Conservation (phyloP, 345 rosid genomes). For the Laguncularia racemosa region DNA sequence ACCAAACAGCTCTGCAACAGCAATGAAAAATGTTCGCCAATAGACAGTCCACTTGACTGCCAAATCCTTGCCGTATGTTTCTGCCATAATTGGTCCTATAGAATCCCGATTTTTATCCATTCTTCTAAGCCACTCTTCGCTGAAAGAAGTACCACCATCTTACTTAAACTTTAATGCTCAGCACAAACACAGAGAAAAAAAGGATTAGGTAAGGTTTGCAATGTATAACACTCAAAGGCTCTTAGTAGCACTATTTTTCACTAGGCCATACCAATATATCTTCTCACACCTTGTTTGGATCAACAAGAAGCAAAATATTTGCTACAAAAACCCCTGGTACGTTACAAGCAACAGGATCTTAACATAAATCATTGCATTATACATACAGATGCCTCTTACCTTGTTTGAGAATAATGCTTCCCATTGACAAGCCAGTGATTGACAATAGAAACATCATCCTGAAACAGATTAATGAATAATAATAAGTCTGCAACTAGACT, state of each 20-base stretch:
- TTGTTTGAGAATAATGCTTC: constrained; percentile 76
- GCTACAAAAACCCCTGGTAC: too few relatives aligned
- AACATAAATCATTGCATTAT: neutral
- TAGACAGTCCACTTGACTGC: constrained; percentile 81
- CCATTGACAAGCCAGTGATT: constrained; percentile 83
- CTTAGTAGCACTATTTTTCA: too few relatives aligned
- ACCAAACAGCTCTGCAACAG: constrained; percentile 81
- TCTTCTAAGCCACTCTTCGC: constrained; percentile 85
- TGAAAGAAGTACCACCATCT: constrained; percentile 13
- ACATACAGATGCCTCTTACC: constrained; percentile 18
- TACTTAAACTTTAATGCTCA: neutral
- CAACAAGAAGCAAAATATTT: too few relatives aligned
- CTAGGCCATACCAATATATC: too few relatives aligned
- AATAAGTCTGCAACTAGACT: neutral
- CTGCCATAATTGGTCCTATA: constrained; percentile 60
- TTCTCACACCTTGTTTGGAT: too few relatives aligned
- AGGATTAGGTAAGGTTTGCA: too few relatives aligned
- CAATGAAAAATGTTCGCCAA: constrained; percentile 80
- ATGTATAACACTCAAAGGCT: too few relatives aligned
- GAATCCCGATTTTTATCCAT: constrained; percentile 55
- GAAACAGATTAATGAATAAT: neutral
- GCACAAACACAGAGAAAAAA: too few relatives aligned
- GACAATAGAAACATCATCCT: constrained; percentile 67
- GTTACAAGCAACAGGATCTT: neutral
- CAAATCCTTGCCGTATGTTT: constrained; percentile 69